These are phyloP conservation scores for Cardiospermum halicacabum DNA, from an alignment of 345 rosid genomes.

Conservation along the genomic window DNA sequence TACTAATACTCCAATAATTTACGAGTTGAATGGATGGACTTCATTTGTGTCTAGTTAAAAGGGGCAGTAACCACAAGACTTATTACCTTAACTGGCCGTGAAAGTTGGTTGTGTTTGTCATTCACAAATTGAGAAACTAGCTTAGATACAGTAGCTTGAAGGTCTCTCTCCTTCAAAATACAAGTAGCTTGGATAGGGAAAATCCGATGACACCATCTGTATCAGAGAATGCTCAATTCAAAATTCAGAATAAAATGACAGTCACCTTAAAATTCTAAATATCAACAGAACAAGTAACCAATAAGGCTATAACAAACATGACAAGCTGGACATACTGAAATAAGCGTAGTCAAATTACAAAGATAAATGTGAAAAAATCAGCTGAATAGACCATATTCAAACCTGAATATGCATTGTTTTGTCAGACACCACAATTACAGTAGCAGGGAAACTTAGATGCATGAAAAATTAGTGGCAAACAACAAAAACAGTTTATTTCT, in stretches of 20 bases:
- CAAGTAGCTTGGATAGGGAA: slow-evolving; percentile 93
- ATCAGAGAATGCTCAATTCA: slow-evolving; percentile 20
- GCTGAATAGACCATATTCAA: not conserved
- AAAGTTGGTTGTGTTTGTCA: slow-evolving; percentile 39
- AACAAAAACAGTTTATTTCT: not conserved
- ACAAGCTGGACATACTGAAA: not conserved
- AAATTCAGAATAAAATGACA: slow-evolving; percentile 1
- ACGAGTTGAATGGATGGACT: no score
- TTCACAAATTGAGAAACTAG: slow-evolving; percentile 59
- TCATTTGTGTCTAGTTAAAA: not conserved
- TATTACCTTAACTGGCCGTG: slow-evolving; percentile 72
- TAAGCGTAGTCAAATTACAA: not conserved
- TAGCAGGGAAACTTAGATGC: not conserved
- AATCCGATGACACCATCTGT: slow-evolving; percentile 95
- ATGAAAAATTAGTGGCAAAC: not conserved
- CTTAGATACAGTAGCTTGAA: slow-evolving; percentile 58
- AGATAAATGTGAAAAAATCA: not conserved
- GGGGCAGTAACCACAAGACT: not conserved
- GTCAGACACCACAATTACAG: not conserved
- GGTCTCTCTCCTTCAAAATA: slow-evolving; percentile 63
- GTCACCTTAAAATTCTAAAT: slow-evolving; percentile 3
- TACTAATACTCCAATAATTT: not conserved
- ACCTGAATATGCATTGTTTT: slow-evolving; percentile 3
- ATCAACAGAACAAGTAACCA: not conserved
- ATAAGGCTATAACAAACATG: not conserved